Conservation (phyloP, 805 yeast species). For the Wickerhamiella parazyma region DNA sequence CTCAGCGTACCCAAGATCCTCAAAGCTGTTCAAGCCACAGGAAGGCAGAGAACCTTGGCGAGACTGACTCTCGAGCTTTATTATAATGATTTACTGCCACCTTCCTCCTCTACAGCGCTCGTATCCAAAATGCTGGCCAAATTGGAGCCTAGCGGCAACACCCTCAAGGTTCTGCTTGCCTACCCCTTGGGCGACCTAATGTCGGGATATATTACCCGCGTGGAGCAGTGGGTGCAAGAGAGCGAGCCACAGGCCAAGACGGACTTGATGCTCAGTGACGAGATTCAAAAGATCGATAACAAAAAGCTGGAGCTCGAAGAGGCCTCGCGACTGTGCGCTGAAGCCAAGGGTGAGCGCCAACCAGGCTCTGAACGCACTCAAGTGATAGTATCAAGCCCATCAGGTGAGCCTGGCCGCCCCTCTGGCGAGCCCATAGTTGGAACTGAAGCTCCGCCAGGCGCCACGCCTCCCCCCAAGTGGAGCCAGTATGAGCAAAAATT, state of each 20-base stretch:
- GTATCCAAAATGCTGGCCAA: neutral
- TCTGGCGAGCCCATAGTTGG: too few relatives aligned
- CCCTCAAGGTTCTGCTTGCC: neutral
- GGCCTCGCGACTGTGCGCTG: neutral
- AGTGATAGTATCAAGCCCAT: too few relatives aligned
- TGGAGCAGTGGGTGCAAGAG: neutral
- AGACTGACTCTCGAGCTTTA: conserved; percentile 3
- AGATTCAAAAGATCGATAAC: neutral
- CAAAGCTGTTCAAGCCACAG: conserved; percentile 2
- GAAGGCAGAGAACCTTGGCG: neutral
- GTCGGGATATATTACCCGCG: neutral
- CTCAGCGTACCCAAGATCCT: conserved; percentile 2
- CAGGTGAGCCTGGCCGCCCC: too few relatives aligned
- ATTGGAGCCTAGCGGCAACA: neutral
- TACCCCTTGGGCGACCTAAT: neutral
- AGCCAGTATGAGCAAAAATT: conserved; percentile 3
- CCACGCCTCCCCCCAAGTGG: conserved; percentile 4
- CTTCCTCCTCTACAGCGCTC: neutral
- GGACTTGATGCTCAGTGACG: neutral
- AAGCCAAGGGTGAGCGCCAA: neutral
- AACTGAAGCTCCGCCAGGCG: neutral
- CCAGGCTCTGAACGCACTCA: too few relatives aligned
- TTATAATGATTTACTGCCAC: neutral
- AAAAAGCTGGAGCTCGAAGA: neutral
- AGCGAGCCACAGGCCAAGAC: neutral